Conservation (phyloP, 2,329 filamentous ascomycete genomes). For the Lachnellula occidentalis region DNA sequence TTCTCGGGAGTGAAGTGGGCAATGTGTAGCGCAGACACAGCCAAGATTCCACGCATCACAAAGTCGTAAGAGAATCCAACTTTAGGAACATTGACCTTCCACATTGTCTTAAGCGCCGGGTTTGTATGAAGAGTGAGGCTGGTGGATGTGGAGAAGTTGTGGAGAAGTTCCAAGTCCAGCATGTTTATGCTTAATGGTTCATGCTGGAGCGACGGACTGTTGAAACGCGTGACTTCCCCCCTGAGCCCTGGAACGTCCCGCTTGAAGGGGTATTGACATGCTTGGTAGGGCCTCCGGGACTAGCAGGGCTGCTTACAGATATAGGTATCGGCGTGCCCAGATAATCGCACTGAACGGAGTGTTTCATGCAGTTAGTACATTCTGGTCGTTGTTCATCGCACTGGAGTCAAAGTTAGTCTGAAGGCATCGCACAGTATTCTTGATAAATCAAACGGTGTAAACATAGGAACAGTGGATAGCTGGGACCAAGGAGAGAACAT, state of each 20-base stretch:
- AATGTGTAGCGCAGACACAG: constrained; percentile 45
- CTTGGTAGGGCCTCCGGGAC: constrained; percentile 6
- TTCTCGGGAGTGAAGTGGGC: constrained; percentile 36
- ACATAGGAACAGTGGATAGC: neutral
- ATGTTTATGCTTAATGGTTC: constrained; percentile 31
- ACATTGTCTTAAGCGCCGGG: constrained; percentile 39
- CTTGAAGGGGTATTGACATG: neutral
- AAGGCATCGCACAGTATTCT: neutral
- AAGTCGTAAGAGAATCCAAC: constrained; percentile 42
- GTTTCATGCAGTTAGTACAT: constrained; percentile 38
- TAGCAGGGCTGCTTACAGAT: constrained; percentile 3
- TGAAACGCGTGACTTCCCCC: neutral
- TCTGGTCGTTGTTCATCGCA: constrained; percentile 37
- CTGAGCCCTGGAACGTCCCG: neutral
- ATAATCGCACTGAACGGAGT: constrained; percentile 37
- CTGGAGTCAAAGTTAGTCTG: constrained; percentile 20
- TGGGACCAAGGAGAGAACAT: too few relatives aligned
- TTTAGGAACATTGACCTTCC: constrained; percentile 41
- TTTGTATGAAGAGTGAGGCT: constrained; percentile 41
- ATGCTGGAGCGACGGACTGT: neutral
- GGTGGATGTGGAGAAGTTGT: constrained; percentile 47
- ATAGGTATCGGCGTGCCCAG: constrained; percentile 12
- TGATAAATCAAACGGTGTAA: neutral
- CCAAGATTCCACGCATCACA: constrained; percentile 44
- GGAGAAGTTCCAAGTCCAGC: constrained; percentile 46